Conservation (phyloP, 2,329 filamentous ascomycete species). For the Fusarium piperis region DNA sequence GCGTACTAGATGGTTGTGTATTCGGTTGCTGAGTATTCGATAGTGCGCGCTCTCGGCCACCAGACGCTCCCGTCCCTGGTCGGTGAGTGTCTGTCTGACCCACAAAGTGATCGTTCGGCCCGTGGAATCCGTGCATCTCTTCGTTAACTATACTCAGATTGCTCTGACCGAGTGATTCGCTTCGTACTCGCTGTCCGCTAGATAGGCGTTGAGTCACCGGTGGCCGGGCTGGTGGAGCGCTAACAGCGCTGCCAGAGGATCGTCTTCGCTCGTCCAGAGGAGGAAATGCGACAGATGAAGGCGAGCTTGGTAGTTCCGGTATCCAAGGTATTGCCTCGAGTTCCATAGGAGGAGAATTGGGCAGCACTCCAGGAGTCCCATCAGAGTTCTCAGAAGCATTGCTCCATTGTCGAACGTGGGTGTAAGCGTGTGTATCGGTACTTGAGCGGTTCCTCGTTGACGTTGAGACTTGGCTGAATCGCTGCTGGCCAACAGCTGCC, state of each 20-base stretch:
- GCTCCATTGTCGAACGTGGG: conserved; percentile 55
- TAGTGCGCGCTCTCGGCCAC: not conserved
- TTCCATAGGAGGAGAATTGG: conserved; percentile 41
- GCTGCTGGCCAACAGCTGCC: conserved; percentile 8
- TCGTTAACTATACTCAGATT: conserved; percentile 51
- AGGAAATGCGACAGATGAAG: conserved; percentile 29
- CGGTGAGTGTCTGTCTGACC: conserved; percentile 52
- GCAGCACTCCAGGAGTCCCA: conserved; percentile 41
- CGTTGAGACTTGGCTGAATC: conserved; percentile 35
- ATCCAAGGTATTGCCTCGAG: conserved; percentile 50
- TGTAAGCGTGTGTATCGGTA: conserved; percentile 51
- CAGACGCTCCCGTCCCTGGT: conserved; percentile 26
- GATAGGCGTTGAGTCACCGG: conserved; percentile 39
- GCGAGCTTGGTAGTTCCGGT: conserved; percentile 50
- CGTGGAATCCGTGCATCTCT: conserved; percentile 61
- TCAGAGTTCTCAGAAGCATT: conserved; percentile 56
- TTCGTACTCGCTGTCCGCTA: conserved; percentile 41
- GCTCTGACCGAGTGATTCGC: conserved; percentile 36
- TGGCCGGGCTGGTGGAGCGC: conserved; percentile 33
- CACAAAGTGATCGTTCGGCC: conserved; percentile 50
- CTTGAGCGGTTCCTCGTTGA: conserved; percentile 44
- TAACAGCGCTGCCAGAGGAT: conserved; percentile 38
- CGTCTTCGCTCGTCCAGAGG: conserved; percentile 40
- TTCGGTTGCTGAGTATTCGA: not conserved
- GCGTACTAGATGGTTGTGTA: not conserved